A percentile compares a stretch with the other conserved stretches of the same genome.
Evolutionary conservation across 2,329 filamentous ascomycete species (phyloP).

Genomic region (Botryotinia calthae): DNA sequence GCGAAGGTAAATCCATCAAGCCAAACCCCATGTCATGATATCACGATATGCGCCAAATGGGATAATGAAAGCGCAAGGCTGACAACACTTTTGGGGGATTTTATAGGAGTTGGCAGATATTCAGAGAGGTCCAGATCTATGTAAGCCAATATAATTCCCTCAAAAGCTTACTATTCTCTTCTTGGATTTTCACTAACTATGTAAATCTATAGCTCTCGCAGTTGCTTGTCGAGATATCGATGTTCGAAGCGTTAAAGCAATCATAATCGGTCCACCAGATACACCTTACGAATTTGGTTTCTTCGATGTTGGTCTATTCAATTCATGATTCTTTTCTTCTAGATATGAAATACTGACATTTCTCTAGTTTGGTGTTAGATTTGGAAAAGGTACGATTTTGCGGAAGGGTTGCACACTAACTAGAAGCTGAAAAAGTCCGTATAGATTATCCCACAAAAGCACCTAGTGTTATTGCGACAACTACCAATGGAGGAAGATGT

Average conservation of each 20-base stretch:
- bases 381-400: conserved; percentile 63
- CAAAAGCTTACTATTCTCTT: not conserved
- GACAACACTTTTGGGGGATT: conserved; percentile 35
- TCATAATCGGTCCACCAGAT: conserved; percentile 90
- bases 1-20: conserved; percentile 58
- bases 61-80: conserved; percentile 39
- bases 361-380: conserved; percentile 69
- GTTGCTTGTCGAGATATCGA: conserved; percentile 86
- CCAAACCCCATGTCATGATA: conserved; percentile 33
- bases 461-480: conserved; percentile 63
- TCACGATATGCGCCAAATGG: not conserved
- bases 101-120: conserved; percentile 83
- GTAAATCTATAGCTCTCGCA: conserved; percentile 62
- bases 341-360: conserved; percentile 34
- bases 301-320: conserved; percentile 67
- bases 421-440: conserved; percentile 16
- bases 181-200: conserved; percentile 27
- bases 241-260: conserved; percentile 79
- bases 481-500: conserved; percentile 83
- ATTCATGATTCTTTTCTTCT: not conserved
- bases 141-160: conserved; percentile 49
- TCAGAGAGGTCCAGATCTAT: conserved; percentile 79
- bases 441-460: conserved; percentile 77
- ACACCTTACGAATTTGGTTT: conserved; percentile 97
- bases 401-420: conserved; percentile 3